Base-by-base conservation (phyloP, 108 stramenopile genomes). In the Epithemia pelagica region DNA sequence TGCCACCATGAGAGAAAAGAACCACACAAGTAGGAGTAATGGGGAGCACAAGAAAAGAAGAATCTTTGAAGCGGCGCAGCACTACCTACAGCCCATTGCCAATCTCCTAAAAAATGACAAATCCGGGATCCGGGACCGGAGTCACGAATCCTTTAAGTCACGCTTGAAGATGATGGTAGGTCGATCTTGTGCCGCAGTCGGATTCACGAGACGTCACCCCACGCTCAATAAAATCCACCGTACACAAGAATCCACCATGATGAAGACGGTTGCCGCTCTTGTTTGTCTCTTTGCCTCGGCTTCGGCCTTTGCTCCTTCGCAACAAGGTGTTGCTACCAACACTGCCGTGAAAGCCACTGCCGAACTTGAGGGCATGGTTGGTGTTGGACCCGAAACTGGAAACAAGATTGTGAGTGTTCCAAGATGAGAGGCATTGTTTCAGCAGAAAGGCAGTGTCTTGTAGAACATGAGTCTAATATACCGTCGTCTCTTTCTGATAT, bases 341-440 rank as follows among this genome's bases (percentile, higher is more conserved):
- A 61, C 61, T 22, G 30, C 28, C 10, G 61, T 61, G 8, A 22
- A n/a, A 7, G 61, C 61, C 2, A 29, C 83, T 54, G 64, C 75
- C 56, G 83, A 85, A 29, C 69, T 85, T 28, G 78, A 82, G 26
- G 65, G 73, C 30, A 65, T 89, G 71, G 62, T 72, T 30, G 83
- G 83, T 65, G 68, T 75, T 61, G 71, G 64, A 22, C 51, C 77
- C 25, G 87, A 89, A 70, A 83, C 80, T 58, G 87, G 83, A 69
- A 72, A 70, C 54, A 80, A 76, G 61, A 66, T 83, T 69, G 86
- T 87, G 73, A 68, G 86, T 87, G 33, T 58, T 8, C 15, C 56
- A 27, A 19, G 15, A 26, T 26, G 7, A 21, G 22, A 58, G 56
- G 56, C 7, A 58, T 58, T 5, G 22, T 26, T 7, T 26, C 26